Evolutionary conservation across 2,329 filamentous ascomycete species (phyloP).

Genomic region (Penicillium rolfsii): DNA sequence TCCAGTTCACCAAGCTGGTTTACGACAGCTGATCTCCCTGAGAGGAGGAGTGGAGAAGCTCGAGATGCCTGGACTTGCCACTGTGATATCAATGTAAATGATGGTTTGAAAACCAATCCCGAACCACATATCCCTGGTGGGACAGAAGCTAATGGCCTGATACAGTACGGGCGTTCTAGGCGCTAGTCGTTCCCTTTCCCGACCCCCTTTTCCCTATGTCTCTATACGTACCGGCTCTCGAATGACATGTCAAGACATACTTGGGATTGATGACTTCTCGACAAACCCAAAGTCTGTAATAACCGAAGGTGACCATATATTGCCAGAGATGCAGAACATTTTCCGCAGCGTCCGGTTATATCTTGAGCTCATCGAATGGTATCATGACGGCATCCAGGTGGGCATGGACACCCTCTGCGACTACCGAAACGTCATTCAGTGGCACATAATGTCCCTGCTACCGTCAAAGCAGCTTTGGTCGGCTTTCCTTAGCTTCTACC

Average conservation of each 20-base stretch:
- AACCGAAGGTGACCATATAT: neutral
- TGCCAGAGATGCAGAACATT: neutral
- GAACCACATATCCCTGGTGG: too few species aligned
- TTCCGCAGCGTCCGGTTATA: constrained; percentile 5
- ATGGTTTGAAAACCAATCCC: too few species aligned
- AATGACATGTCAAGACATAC: neutral
- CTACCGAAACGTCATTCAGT: constrained; percentile 13
- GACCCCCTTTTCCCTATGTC: neutral
- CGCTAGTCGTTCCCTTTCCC: neutral
- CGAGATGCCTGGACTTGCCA: neutral
- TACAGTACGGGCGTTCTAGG: neutral
- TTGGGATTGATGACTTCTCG: neutral
- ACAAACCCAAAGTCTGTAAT: neutral
- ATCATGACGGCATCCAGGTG: constrained; percentile 7
- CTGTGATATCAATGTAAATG: neutral
- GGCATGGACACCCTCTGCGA: constrained; percentile 12
- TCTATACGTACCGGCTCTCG: neutral
- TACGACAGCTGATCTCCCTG: constrained; percentile 21
- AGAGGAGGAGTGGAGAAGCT: neutral
- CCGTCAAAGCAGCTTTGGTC: constrained; percentile 6
- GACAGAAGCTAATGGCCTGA: neutral
- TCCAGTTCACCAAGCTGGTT: constrained; percentile 17
- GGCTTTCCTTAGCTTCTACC: neutral
- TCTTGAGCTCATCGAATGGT: constrained; percentile 8
- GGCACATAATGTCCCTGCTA: constrained; percentile 16